A percentile compares a stretch with the other conserved stretches of the same genome.
These are phyloP conservation scores for Hericium alpestre DNA, from an alignment of 768 basidiomycete species.

Conservation along the genomic window DNA sequence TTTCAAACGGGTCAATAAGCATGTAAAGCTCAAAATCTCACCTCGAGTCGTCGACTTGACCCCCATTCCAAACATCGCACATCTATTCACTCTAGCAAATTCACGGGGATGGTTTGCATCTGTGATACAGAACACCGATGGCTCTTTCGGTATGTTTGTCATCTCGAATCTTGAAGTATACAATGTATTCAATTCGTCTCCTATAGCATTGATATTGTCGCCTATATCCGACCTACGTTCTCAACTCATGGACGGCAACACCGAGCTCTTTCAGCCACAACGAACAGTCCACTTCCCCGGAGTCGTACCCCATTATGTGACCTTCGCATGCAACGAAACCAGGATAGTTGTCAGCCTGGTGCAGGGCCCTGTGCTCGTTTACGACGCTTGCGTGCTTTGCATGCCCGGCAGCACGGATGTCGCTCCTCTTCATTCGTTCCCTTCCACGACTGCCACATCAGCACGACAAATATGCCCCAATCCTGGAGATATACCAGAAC, in stretches of 20 bases:
- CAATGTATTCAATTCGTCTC: neutral
- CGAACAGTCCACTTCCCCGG: slow-evolving; percentile 35
- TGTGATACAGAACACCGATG: slow-evolving; percentile 27
- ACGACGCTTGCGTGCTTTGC: slow-evolving; percentile 44
- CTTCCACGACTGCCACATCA: slow-evolving; percentile 28
- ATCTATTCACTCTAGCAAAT: slow-evolving; percentile 50
- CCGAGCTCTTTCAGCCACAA: slow-evolving; percentile 38
- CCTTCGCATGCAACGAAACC: slow-evolving; percentile 50
- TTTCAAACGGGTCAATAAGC: slow-evolving; percentile 39
- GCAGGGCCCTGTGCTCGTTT: slow-evolving; percentile 50
- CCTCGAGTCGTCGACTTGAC: slow-evolving; percentile 34
- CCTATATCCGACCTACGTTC: slow-evolving; percentile 51
- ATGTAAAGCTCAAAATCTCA: slow-evolving; percentile 55
- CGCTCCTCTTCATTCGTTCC: slow-evolving; percentile 39
- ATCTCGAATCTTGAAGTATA: neutral
- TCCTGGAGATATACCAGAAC: slow-evolving; percentile 48
- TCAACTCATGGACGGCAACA: slow-evolving; percentile 34
- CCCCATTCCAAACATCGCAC: slow-evolving; percentile 31
- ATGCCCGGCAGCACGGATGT: slow-evolving; percentile 32
- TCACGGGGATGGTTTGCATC: slow-evolving; percentile 64
- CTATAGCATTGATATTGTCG: slow-evolving; percentile 49
- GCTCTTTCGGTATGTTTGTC: neutral
- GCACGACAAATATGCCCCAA: slow-evolving; percentile 52
- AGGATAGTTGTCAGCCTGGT: slow-evolving; percentile 49
- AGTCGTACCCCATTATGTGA: slow-evolving; percentile 40